phyloP scores from a whole-genome alignment of 1,284 basidiomycete species.

The Sporisorium graminicola region DNA sequence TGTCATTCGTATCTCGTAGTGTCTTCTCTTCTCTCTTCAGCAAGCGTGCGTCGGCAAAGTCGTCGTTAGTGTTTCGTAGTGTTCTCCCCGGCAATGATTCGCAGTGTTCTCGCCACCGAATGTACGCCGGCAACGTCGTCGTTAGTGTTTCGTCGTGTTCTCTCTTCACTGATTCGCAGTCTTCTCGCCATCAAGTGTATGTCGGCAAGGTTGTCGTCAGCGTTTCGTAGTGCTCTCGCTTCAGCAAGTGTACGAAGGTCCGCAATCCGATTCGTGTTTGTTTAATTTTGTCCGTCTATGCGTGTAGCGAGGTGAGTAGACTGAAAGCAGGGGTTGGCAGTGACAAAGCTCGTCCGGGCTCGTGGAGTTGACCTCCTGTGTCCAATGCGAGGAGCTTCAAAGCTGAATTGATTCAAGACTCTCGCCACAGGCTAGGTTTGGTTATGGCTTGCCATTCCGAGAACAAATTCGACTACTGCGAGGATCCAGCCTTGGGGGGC shows the following conservation, averaged over 20 bases:
- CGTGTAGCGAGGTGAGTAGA: neutral
- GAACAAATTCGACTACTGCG: conserved; percentile 1
- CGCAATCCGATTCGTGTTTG: too few species aligned
- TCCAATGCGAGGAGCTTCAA: too few species aligned
- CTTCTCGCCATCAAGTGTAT: too few species aligned
- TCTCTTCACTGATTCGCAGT: too few species aligned
- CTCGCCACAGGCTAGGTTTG: neutral
- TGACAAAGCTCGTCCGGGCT: neutral
- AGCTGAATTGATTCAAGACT: too few species aligned
- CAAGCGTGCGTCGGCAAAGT: conserved; percentile 63
- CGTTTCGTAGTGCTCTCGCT: conserved; percentile 16
- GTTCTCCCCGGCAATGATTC: too few species aligned
- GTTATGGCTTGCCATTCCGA: neutral
- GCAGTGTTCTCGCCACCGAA: too few species aligned
- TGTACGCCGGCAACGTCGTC: too few species aligned
- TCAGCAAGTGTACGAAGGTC: neutral
- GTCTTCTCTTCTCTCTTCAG: too few species aligned
- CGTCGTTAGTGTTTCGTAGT: conserved; percentile 47
- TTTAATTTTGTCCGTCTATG: neutral
- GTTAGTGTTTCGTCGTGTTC: too few species aligned
- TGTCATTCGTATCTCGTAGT: too few species aligned
- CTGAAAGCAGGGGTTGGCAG: neutral
- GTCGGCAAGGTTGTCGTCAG: conserved; percentile 61
- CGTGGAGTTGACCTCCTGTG: neutral
- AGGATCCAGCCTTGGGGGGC: conserved; percentile 26